Conservation (phyloP, 768 basidiomycete genomes). For the Sporobolomyces phaffii region DNA sequence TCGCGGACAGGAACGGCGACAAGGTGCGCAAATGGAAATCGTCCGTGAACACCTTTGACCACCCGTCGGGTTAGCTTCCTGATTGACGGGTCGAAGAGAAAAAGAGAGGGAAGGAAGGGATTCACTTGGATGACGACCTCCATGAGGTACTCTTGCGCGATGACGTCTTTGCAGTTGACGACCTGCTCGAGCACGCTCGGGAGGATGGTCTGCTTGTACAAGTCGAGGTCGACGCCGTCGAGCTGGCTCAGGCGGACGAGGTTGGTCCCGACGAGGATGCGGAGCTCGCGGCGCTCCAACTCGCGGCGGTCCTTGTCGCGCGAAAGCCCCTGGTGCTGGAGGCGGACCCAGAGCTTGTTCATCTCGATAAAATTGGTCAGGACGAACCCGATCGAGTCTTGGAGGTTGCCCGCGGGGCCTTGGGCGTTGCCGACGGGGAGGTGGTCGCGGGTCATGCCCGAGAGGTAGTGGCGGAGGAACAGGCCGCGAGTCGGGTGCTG, state of each 20-base stretch:
- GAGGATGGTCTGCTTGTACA: constrained; percentile 79
- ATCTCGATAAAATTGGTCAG: constrained; percentile 99
- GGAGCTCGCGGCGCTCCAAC: constrained; percentile 85
- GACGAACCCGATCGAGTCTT: constrained; percentile 92
- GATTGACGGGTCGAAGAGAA: not conserved
- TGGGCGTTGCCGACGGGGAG: constrained; percentile 78
- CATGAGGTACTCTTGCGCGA: constrained; percentile 98
- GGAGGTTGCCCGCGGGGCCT: constrained; percentile 80
- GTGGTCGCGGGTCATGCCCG: constrained; percentile 91
- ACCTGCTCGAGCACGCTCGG: constrained; percentile 94
- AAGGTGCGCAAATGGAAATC: constrained; percentile 95
- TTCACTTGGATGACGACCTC: constrained; percentile 95
- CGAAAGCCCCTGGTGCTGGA: constrained; percentile 96
- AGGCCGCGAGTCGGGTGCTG: constrained; percentile 94
- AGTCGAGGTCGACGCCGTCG: constrained; percentile 89
- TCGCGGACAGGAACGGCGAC: constrained; percentile 92
- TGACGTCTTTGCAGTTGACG: constrained; percentile 96
- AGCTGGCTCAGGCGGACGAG: constrained; percentile 90
- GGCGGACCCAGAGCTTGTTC: constrained; percentile 99
- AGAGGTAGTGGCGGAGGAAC: constrained; percentile 91
- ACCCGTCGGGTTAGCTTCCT: not conserved
- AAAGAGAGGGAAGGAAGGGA: not conserved
- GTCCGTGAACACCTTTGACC: constrained; percentile 81
- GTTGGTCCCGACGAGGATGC: constrained; percentile 95
- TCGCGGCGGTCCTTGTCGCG: constrained; percentile 87